Base-by-base conservation (phyloP, 2,329 filamentous ascomycete genomes). In the Podosphaera leucotricha region DNA sequence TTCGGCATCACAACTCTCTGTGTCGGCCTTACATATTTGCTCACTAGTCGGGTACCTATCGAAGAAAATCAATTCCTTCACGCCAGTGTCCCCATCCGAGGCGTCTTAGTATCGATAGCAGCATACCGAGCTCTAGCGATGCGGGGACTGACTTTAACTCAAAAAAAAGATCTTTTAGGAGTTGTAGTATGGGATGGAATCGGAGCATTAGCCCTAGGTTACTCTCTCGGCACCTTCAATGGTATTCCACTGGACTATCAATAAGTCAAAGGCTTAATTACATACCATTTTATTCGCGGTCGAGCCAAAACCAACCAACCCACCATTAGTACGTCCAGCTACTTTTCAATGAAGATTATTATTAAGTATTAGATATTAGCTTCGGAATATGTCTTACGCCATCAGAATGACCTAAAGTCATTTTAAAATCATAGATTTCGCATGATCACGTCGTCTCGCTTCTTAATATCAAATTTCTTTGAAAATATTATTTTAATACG, bases 21-120 rank as follows among this genome's bases (percentile, higher is more conserved):
- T 6, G 46, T 54, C 13, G 47, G 50, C 10, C 35, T 52, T 15
- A 41, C 47, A 1, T 53, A 52, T 35, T 38, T 52, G n/a, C 41
- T 43, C 21, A 52, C 50, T 3, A 46, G 50, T 0, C 46, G 49
- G 26, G 43, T 53, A 24, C 52, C 51, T 15, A 46, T 52, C 10
- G 45, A 50, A 28, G 41, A 53, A 36, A 54, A 53, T 38, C 47
- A 52, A 26, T 51, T 52, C 28, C 42, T 52, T 11, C 43, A 51
- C 37, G 49, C 49, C 8, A 44, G 21, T 8, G 41, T 44, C 5
- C 46, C 44, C 2, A 42, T 46, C 6, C 41, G 41, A 10, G 38
- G 45, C 18, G 20, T 47, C 22, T 38, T 47, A 6, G 41, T 40
- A 1, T 43, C 41, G 21, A 37, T 50, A 2, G 46, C 49, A 2